Percentiles rank a stretch among this genome's conserved stretches.
phyloP scores from a whole-genome alignment of 2,329 filamentous ascomycete species.

The Verticillium dahliae region DNA sequence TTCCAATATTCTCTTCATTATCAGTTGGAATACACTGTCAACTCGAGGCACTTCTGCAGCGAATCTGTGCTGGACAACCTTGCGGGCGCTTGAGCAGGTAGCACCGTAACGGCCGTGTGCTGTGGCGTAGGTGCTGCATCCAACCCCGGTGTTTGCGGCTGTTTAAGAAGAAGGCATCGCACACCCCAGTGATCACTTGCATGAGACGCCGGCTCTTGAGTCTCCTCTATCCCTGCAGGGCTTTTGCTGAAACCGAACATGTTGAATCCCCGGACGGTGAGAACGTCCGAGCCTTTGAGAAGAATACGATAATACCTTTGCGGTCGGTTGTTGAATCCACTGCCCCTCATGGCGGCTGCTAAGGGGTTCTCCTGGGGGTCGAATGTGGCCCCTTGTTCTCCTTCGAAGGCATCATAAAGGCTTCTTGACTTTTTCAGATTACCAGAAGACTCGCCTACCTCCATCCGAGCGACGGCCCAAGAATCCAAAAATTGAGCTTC shows the following conservation, averaged over 20 bases:
- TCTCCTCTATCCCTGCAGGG: neutral
- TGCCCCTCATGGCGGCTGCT: slow-evolving; percentile 42
- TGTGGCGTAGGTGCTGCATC: neutral
- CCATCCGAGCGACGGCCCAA: slow-evolving; percentile 40
- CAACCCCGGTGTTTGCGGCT: neutral
- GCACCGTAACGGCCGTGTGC: slow-evolving; percentile 23
- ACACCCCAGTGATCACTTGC: slow-evolving; percentile 57
- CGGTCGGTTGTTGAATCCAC: slow-evolving; percentile 44
- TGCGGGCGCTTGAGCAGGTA: slow-evolving; percentile 19
- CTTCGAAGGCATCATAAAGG: slow-evolving; percentile 36
- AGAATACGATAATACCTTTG: slow-evolving; percentile 62
- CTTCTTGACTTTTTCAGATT: slow-evolving; percentile 13
- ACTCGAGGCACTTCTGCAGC: slow-evolving; percentile 29
- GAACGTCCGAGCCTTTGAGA: slow-evolving; percentile 32
- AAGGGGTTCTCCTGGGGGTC: slow-evolving; percentile 51
- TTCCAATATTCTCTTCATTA: slow-evolving; percentile 32
- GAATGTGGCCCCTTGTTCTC: slow-evolving; percentile 60
- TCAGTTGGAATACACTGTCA: slow-evolving; percentile 38
- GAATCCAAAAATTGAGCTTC: slow-evolving; percentile 43
- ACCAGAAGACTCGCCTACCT: slow-evolving; percentile 33
- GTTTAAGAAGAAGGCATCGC: slow-evolving; percentile 29
- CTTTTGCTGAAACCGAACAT: slow-evolving; percentile 45
- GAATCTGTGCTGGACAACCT: slow-evolving; percentile 23
- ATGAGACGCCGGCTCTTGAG: slow-evolving; percentile 13
- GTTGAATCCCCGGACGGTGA: slow-evolving; percentile 41